Conservation (phyloP, 768 basidiomycete genomes). For the Phylloporus scabripes region DNA sequence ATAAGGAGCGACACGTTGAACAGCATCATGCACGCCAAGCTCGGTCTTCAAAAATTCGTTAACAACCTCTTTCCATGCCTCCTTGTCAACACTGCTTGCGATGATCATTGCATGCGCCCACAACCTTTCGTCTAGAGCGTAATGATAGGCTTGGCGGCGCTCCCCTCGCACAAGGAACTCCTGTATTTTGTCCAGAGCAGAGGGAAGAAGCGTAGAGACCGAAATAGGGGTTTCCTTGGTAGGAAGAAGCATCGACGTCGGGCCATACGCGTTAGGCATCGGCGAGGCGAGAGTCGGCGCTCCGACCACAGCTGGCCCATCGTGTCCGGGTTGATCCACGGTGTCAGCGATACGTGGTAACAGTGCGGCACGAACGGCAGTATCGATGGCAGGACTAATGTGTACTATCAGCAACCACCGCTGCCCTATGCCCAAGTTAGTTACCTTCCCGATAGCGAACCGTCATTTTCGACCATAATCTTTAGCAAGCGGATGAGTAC, state of each 20-base stretch:
- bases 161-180: constrained; percentile 78
- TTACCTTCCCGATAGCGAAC: constrained; percentile 80
- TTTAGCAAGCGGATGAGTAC: constrained; percentile 68
- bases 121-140: constrained; percentile 80
- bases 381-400: constrained; percentile 58
- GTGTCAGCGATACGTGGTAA: constrained; percentile 48
- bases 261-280: constrained; percentile 15
- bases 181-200: constrained; percentile 72
- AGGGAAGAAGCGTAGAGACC: constrained; percentile 52
- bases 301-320: constrained; percentile 12
- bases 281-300: constrained; percentile 31
- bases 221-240: constrained; percentile 50
- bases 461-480: constrained; percentile 85
- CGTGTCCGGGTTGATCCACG: constrained; percentile 17
- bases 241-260: constrained; percentile 14
- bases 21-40: constrained; percentile 42
- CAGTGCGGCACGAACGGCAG: constrained; percentile 67
- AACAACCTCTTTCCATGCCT: constrained; percentile 88
- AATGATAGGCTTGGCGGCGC: constrained; percentile 79
- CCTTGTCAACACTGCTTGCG: constrained; percentile 87
- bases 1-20: constrained; percentile 10
- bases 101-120: constrained; percentile 98
- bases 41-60: constrained; percentile 80
- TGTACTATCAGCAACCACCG: constrained; percentile 14
- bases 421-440: not conserved